These are phyloP conservation scores for Clonostachys chloroleuca DNA, from an alignment of 2,329 filamentous ascomycete genomes.

Conservation along the genomic window DNA sequence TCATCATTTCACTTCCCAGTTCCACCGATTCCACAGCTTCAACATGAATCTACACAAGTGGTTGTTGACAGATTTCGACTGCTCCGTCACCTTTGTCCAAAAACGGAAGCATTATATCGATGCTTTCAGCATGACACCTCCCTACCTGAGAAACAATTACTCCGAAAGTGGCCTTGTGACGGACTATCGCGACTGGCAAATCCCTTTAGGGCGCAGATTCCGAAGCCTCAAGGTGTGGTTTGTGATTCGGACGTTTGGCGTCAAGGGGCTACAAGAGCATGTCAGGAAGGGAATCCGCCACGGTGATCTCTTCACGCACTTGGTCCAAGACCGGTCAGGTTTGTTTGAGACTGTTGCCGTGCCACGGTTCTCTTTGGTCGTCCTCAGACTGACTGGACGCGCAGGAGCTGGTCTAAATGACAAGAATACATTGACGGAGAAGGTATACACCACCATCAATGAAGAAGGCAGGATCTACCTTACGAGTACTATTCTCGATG, in stretches of 20 bases:
- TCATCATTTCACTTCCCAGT: slow-evolving; percentile 59
- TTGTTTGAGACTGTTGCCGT: slow-evolving; percentile 72
- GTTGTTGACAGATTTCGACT: slow-evolving; percentile 91
- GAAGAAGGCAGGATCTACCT: slow-evolving; percentile 73
- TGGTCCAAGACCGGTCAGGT: slow-evolving; percentile 56
- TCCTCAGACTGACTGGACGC: slow-evolving; percentile 55
- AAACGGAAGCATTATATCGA: slow-evolving; percentile 70
- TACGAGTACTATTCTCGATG: slow-evolving; percentile 70
- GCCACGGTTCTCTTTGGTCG: slow-evolving; percentile 75
- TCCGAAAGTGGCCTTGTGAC: slow-evolving; percentile 81
- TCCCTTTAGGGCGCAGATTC: slow-evolving; percentile 86
- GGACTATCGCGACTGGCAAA: slow-evolving; percentile 97
- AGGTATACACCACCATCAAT: slow-evolving; percentile 73
- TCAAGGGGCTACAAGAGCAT: slow-evolving; percentile 70
- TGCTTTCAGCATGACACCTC: slow-evolving; percentile 72
- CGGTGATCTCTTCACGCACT: slow-evolving; percentile 62
- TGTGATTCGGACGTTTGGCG: slow-evolving; percentile 77
- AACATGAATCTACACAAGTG: slow-evolving; percentile 98
- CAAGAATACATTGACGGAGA: slow-evolving; percentile 65
- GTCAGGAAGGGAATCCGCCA: slow-evolving; percentile 64
- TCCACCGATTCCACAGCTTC: slow-evolving; percentile 77
- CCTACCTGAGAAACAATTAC: slow-evolving; percentile 78
- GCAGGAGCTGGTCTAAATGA: slow-evolving; percentile 45
- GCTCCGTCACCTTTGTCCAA: slow-evolving; percentile 74
- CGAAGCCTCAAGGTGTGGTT: slow-evolving; percentile 93